Conservation (phyloP, 2,329 filamentous ascomycete genomes). For the Nannizziopsis arthrosporioides region DNA sequence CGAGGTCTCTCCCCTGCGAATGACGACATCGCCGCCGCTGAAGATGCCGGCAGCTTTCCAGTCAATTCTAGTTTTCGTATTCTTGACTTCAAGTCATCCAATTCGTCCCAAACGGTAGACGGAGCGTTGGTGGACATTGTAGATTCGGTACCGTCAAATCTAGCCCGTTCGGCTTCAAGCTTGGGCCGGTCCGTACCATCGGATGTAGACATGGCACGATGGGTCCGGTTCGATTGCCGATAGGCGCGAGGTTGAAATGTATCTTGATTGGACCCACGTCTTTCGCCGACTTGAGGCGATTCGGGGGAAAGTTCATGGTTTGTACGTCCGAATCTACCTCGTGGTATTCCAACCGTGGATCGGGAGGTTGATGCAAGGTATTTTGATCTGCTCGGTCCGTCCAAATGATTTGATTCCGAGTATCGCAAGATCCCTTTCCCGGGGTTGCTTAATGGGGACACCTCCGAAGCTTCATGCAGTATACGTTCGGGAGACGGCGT, state of each 20-base stretch:
- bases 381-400: conserved; percentile 26
- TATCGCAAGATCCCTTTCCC: conserved; percentile 22
- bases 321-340: conserved; percentile 28
- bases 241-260: conserved; percentile 19
- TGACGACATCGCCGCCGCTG: conserved; percentile 64
- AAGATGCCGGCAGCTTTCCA: conserved; percentile 73
- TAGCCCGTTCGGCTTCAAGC: conserved; percentile 24
- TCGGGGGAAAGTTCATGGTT: conserved; percentile 28
- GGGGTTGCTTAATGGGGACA: conserved; percentile 23
- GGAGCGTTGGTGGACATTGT: conserved; percentile 78
- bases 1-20: conserved; percentile 69
- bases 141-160: conserved; percentile 64
- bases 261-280: conserved; percentile 14
- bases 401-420: conserved; percentile 28
- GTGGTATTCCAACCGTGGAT: conserved; percentile 28
- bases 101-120: conserved; percentile 92
- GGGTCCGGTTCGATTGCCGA: conserved; percentile 29
- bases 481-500: conserved; percentile 29
- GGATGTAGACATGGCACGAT: conserved; percentile 26
- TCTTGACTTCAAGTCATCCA: conserved; percentile 87
- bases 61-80: conserved; percentile 84
- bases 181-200: conserved; percentile 27
- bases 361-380: conserved; percentile 27
- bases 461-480: conserved; percentile 22
- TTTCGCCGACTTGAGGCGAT: conserved; percentile 18